Percentiles rank a stretch among this genome's conserved stretches.
Evolutionary conservation across 768 basidiomycete species (phyloP).

Genomic region (Termitomyces sp.): DNA sequence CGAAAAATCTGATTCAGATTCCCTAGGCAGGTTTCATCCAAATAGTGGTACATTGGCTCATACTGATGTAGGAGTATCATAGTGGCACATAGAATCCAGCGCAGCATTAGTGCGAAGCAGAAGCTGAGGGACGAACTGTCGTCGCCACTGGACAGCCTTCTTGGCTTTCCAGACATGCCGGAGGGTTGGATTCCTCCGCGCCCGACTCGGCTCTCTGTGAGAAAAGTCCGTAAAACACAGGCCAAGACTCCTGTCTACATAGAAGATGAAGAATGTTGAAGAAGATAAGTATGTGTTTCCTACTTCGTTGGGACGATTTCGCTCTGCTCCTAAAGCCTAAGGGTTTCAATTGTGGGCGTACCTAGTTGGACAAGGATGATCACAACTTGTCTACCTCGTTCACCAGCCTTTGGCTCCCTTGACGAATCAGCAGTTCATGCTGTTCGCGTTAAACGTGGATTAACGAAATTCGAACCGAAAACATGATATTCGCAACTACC

Average conservation of each 20-base stretch:
- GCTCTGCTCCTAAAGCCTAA: neutral
- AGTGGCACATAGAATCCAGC: constrained; percentile 9
- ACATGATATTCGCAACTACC: neutral
- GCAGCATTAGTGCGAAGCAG: constrained; percentile 7
- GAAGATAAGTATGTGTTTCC: neutral
- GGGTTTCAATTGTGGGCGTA: neutral
- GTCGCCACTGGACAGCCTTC: constrained; percentile 1
- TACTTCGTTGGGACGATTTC: neutral
- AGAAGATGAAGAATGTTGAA: neutral
- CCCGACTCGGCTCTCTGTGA: neutral
- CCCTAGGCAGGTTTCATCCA: constrained; percentile 8
- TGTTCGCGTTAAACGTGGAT: neutral
- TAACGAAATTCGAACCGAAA: neutral
- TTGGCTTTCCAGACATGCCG: constrained; percentile 4
- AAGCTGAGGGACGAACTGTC: constrained; percentile 5
- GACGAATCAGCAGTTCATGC: no score
- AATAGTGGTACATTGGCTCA: neutral
- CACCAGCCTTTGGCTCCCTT: neutral
- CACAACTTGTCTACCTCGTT: neutral
- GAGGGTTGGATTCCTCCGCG: neutral
- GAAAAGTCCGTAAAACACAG: neutral
- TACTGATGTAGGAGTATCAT: constrained; percentile 5
- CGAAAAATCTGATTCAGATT: neutral
- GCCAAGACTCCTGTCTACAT: neutral
- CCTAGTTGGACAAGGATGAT: neutral